A percentile compares a stretch with the other conserved stretches of the same genome.
These are phyloP conservation scores for Apiotrichum gamsii DNA, from an alignment of 1,284 basidiomycete species.

Conservation along the genomic window DNA sequence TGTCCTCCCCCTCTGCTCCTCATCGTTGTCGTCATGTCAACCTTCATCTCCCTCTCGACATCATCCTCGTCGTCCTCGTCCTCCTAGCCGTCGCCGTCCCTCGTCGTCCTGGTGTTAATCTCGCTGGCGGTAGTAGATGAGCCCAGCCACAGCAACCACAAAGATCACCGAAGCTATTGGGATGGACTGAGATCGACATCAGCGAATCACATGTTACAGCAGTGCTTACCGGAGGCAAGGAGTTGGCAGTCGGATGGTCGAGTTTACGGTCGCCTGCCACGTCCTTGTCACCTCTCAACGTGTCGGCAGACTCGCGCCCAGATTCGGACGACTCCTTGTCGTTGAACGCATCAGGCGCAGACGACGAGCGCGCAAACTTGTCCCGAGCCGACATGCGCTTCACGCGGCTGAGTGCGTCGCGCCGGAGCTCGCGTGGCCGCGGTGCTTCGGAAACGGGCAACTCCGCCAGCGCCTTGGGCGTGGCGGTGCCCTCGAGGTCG, in stretches of 20 bases:
- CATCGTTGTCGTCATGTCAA: too few relatives aligned
- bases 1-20: too few relatives aligned
- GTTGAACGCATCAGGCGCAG: not conserved
- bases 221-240: constrained; percentile 1
- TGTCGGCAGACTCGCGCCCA: constrained; percentile 38
- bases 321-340: constrained; percentile 34
- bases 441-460: not conserved
- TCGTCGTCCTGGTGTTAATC: constrained; percentile 13
- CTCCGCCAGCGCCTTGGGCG: constrained; percentile 20
- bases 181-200: constrained; percentile 16
- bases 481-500: constrained; percentile 19
- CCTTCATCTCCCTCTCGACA: too few relatives aligned
- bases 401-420: constrained; percentile 7
- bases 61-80: too few relatives aligned
- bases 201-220: not conserved
- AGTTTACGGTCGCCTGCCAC: constrained; percentile 4
- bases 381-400: constrained; percentile 1
- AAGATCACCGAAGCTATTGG: constrained; percentile 35
- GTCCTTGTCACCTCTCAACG: constrained; percentile 28
- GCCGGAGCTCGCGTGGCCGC: constrained; percentile 5
- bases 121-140: constrained; percentile 33
- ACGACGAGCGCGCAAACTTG: not conserved
- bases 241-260: constrained; percentile 2
- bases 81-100: too few relatives aligned
- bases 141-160: constrained; percentile 37